Evolutionary conservation across 2,329 filamentous ascomycete species (phyloP).

Genomic region (Pseudogymnoascus sp.): DNA sequence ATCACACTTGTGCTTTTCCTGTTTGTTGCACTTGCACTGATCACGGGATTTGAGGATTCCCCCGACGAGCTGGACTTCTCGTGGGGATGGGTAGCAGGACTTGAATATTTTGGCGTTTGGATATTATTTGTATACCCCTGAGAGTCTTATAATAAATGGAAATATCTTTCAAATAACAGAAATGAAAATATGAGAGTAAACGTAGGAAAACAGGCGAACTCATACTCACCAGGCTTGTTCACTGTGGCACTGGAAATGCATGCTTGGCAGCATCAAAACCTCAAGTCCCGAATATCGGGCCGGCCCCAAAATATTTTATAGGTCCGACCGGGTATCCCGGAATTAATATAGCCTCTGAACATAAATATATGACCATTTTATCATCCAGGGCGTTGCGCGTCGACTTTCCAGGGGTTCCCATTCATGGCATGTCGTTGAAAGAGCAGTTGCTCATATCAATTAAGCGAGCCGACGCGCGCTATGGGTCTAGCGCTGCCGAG

Average conservation of each 20-base stretch:
- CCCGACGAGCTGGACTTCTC: slow-evolving; percentile 4
- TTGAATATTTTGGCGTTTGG: not conserved
- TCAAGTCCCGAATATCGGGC: not conserved
- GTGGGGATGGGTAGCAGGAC: not conserved
- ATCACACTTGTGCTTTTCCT: not conserved
- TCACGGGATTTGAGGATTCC: not conserved
- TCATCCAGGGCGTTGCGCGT: slow-evolving; percentile 13
- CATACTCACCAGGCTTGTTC: not conserved
- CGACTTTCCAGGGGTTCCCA: slow-evolving; percentile 14
- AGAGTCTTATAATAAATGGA: not conserved
- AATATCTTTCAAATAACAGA: not conserved
- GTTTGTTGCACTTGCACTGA: not conserved
- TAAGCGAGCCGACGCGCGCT: slow-evolving; percentile 1
- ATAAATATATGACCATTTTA: not conserved
- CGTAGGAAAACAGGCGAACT: not conserved
- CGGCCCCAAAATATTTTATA: not conserved
- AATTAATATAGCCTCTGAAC: slow-evolving; percentile 9
- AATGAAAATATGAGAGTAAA: not conserved
- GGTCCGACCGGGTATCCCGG: slow-evolving; percentile 23
- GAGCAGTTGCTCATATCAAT: slow-evolving; percentile 3
- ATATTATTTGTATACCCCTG: not conserved
- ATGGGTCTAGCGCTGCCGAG: not conserved
- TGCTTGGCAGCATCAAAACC: not conserved
- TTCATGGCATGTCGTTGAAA: slow-evolving; percentile 26
- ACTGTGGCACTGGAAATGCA: not conserved